Evolutionary conservation across 352 stramenopile species (phyloP).

Genomic region (Phytopythium sindhum): DNA sequence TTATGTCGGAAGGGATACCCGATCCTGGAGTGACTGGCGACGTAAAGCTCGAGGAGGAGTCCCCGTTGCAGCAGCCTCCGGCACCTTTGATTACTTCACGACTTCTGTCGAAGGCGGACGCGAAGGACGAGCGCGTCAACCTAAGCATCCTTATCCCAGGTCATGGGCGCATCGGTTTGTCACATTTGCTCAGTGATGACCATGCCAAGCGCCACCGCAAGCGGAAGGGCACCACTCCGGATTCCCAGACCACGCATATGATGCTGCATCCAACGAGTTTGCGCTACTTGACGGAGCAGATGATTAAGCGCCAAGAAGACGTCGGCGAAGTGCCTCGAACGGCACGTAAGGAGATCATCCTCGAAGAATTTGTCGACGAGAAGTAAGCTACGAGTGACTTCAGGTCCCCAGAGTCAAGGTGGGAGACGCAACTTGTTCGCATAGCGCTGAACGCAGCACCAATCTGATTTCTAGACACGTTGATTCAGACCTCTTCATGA

Average conservation of each 20-base stretch:
- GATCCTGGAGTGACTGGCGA: neutral
- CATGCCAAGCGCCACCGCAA: conserved; percentile 43
- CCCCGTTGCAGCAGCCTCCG: neutral
- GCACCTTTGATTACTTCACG: neutral
- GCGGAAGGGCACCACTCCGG: conserved; percentile 20
- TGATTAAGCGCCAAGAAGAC: conserved; percentile 37
- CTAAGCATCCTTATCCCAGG: conserved; percentile 43
- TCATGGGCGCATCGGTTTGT: conserved; percentile 40
- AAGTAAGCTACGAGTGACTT: too few relatives aligned
- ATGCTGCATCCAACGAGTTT: conserved; percentile 59
- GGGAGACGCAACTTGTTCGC: neutral
- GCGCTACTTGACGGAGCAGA: conserved; percentile 47
- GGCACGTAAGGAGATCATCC: conserved; percentile 27
- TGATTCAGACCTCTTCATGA: too few relatives aligned
- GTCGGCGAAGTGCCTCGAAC: conserved; percentile 13
- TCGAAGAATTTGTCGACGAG: conserved; percentile 34
- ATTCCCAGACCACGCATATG: conserved; percentile 21
- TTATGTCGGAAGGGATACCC: neutral
- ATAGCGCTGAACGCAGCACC: neutral
- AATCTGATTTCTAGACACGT: too few relatives aligned
- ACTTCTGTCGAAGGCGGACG: conserved; percentile 18
- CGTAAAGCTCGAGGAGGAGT: neutral
- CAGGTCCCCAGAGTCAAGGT: too few relatives aligned
- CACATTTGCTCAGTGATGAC: conserved; percentile 43
- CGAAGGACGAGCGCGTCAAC: conserved; percentile 17